Evolutionary conservation across 1,139 yeast species (phyloP), one percentile per base, ranked within the genome.

Genomic region (Scheffersomyces insectosa): DNA sequence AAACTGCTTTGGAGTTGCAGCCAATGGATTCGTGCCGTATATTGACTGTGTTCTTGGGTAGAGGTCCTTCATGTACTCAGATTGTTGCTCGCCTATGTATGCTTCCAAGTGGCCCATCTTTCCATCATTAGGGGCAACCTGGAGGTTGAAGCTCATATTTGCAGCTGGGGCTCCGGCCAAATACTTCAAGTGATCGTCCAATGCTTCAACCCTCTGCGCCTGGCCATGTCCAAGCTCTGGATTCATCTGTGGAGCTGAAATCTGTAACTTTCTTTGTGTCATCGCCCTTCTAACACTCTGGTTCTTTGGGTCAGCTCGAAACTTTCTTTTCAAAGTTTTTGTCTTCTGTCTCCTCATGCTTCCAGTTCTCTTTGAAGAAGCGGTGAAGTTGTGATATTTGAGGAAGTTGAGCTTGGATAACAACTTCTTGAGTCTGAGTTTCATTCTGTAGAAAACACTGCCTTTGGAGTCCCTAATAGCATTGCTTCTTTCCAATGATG

Each of bases 401-500:
- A 59, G 42, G 15, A 43, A 34, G 30, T 54, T 66, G 37, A 70
- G 41, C 40, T 59, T 65, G 16, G 52, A 42, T 3, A 63, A 39
- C 39, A 62, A 42, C 41, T 61, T 61, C 41, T 57, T 57, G 14
- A 71, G 41, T 36, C 65, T 46, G 33, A 66, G 43, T 42, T 61
- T 60, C 41, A 71, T 48, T 27, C 75, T 49, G 51, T 70, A 70
- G 31, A 61, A 36, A 37, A 59, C 42, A 28, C 71, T 50, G 2
- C 75, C 75, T 42, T 64, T 55, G 41, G 69, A 70, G 42, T 55
- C 58, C 38, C 59, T 59, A 8, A 73, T 66, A 23, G 79, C 77
- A 38, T 59, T 68, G 3, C 63, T 51, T 42, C 78, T 56, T 13
- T 47, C 48, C 40, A 66, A 56, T 11, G 59, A 52, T 2, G 63